Percentiles rank a stretch among this genome's conserved stretches.
These are phyloP conservation scores for Boletales sp. DNA, from an alignment of 768 basidiomycete genomes.

Conservation along the genomic window DNA sequence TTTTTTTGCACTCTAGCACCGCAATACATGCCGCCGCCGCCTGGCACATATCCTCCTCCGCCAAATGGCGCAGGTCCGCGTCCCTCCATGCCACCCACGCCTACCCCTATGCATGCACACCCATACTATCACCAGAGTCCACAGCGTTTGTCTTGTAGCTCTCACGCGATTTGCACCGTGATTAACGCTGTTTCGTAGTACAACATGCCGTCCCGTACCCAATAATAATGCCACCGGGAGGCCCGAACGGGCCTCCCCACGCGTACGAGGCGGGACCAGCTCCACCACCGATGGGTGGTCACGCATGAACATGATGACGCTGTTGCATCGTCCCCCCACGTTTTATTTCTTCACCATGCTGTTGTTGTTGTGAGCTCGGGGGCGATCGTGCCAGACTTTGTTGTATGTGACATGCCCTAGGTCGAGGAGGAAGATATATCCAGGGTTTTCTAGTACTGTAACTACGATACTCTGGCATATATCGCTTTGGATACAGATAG, in stretches of 20 bases:
- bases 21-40: constrained; percentile 78
- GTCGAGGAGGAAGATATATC: constrained; percentile 5
- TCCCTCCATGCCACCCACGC: constrained; percentile 89
- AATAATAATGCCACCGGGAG: constrained; percentile 85
- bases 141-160: constrained; percentile 55
- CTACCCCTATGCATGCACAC: constrained; percentile 82
- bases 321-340: constrained; percentile 6
- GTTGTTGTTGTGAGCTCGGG: constrained; percentile 25
- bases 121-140: constrained; percentile 89
- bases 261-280: constrained; percentile 70
- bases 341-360: constrained; percentile 10
- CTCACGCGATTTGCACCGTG: constrained; percentile 12
- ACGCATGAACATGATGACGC: constrained; percentile 42
- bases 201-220: constrained; percentile 83
- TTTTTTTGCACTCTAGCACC: constrained; percentile 41
- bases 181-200: constrained; percentile 47
- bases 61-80: constrained; percentile 77
- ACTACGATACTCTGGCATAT: constrained; percentile 27
- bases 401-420: constrained; percentile 26
- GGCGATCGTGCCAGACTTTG: constrained; percentile 22
- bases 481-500: constrained; percentile 23
- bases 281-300: constrained; percentile 74
- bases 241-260: constrained; percentile 60
- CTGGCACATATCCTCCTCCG: constrained; percentile 71
- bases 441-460: constrained; percentile 19